phyloP scores from a whole-genome alignment of 495 filamentous ascomycete genomes.

The Patellaria atrata region DNA sequence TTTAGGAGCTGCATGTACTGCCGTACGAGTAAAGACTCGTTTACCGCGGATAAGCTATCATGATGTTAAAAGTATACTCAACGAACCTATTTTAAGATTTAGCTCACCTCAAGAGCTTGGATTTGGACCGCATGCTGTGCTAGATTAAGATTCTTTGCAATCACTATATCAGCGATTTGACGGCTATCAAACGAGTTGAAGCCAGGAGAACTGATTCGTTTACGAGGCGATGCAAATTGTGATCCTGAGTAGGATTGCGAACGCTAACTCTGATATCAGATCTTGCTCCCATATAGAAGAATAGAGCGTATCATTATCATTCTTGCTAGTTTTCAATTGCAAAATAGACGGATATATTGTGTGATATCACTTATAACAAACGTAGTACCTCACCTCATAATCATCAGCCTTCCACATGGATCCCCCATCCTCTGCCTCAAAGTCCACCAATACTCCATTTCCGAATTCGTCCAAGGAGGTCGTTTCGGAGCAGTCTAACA shows the following conservation, averaged over 20 bases:
- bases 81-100: background rate
- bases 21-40: constrained; percentile 57
- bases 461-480: constrained; percentile 73
- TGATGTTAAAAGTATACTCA: background rate
- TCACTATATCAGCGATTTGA: constrained; percentile 61
- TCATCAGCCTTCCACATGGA: too few species aligned
- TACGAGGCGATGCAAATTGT: constrained; percentile 12
- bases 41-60: constrained; percentile 62
- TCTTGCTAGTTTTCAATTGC: background rate
- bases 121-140: constrained; percentile 64
- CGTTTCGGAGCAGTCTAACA: constrained; percentile 54
- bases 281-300: too few species aligned
- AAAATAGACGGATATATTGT: background rate
- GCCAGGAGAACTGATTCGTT: constrained; percentile 13
- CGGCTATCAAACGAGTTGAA: constrained; percentile 28
- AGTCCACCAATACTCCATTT: constrained; percentile 45
- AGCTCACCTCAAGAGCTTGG: constrained; percentile 57
- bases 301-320: too few species aligned
- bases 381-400: too few species aligned
- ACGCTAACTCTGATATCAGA: background rate
- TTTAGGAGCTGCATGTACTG: constrained; percentile 57
- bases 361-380: background rate
- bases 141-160: constrained; percentile 63
- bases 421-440: constrained; percentile 17
- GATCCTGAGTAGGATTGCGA: constrained; percentile 6